These are phyloP conservation scores for Elongisporangium prolatum DNA, from an alignment of 352 stramenopile genomes.

Conservation along the genomic window DNA sequence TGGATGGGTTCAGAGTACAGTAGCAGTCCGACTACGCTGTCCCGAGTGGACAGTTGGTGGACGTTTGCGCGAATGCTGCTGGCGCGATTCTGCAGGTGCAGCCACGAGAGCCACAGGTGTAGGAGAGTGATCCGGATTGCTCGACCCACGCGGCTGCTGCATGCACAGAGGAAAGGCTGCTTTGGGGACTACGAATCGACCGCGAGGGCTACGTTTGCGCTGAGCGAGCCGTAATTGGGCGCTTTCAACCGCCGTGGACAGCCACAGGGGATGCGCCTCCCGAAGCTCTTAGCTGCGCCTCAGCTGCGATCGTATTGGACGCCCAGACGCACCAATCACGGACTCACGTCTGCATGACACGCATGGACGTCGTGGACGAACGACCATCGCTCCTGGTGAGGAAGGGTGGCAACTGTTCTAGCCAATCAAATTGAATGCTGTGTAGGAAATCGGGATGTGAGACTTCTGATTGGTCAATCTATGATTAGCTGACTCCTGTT, in stretches of 20 bases:
- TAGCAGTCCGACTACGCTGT: not conserved
- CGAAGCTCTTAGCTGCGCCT: not conserved
- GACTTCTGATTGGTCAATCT: not conserved
- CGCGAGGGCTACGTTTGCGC: not conserved
- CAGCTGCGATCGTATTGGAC: not conserved
- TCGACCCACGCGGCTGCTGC: not conserved
- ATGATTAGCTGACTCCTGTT: too few relatives aligned
- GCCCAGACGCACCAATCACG: not conserved
- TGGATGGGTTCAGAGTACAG: not conserved
- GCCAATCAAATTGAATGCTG: not conserved
- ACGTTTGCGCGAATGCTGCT: not conserved
- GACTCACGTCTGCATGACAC: not conserved
- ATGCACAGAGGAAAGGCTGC: not conserved
- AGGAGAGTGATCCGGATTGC: too few relatives aligned
- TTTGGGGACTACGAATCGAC: not conserved
- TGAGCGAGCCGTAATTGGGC: not conserved
- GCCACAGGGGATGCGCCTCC: not conserved
- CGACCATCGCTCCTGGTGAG: too few relatives aligned
- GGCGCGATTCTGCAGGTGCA: not conserved
- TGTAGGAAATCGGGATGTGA: not conserved
- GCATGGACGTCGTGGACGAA: not conserved
- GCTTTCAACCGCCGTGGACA: not conserved
- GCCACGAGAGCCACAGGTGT: not conserved
- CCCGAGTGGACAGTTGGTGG: not conserved
- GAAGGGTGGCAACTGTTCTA: not conserved